phyloP scores from a whole-genome alignment of 208 protist genomes.

The Leishmania tarentolae region DNA sequence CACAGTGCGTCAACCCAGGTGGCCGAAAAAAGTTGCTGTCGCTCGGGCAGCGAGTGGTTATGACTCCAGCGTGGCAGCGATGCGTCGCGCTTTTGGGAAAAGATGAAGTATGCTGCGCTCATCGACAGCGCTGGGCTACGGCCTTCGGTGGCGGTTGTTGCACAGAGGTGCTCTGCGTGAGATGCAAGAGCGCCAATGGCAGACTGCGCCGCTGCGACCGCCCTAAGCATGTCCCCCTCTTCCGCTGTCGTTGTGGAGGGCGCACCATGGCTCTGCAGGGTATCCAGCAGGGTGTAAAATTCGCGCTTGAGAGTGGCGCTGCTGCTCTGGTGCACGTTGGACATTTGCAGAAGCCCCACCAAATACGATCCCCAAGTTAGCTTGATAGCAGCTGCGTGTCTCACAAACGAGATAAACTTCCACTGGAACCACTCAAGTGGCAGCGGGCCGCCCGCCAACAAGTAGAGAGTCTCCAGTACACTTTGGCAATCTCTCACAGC shows the following conservation, averaged over 20 bases:
- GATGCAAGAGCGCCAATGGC: neutral
- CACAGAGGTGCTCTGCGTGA: neutral
- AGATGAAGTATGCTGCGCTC: conserved; percentile 24
- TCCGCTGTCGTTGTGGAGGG: neutral
- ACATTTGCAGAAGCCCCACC: conserved; percentile 51
- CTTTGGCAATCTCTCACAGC: conserved; percentile 16
- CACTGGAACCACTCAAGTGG: conserved; percentile 59
- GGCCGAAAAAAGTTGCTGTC: conserved; percentile 40
- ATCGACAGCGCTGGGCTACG: neutral
- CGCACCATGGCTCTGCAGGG: conserved; percentile 15
- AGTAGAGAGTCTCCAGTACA: conserved; percentile 34
- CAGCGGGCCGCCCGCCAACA: conserved; percentile 36
- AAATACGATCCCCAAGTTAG: conserved; percentile 39
- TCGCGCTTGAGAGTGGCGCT: conserved; percentile 46
- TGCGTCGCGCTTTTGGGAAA: conserved; percentile 28
- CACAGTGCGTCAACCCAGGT: conserved; percentile 58
- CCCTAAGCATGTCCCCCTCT: neutral
- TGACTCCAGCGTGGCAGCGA: conserved; percentile 35
- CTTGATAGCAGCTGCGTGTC: neutral
- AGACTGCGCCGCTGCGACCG: neutral
- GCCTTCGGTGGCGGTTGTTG: neutral
- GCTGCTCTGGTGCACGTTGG: conserved; percentile 29
- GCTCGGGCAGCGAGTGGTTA: conserved; percentile 29
- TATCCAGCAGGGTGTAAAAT: conserved; percentile 44
- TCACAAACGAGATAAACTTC: conserved; percentile 37